A percentile compares a stretch with the other conserved stretches of the same genome.
These are phyloP conservation scores for Neofusicoccum sp. DNA, from an alignment of 2,329 filamentous ascomycete species.

Conservation along the genomic window DNA sequence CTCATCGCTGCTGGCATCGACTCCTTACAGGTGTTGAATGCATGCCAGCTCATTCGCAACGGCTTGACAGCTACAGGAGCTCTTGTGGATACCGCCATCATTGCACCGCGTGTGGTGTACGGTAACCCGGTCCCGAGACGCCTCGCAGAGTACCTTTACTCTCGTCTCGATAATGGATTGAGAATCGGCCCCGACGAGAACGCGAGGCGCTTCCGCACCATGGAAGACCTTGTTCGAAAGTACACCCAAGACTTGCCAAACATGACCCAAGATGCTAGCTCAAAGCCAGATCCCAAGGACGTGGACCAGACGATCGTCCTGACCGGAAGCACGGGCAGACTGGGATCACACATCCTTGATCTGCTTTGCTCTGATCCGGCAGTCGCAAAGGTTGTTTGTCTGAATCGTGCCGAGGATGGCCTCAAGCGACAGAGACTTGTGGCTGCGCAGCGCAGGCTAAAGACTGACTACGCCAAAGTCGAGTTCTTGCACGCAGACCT, in stretches of 20 bases:
- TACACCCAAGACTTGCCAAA: constrained; percentile 28
- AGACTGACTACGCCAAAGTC: constrained; percentile 12
- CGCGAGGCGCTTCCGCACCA: too few relatives aligned
- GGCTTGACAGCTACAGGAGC: too few relatives aligned
- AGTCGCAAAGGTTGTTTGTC: constrained; percentile 19
- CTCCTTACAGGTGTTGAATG: constrained; percentile 34
- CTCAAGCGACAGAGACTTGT: not conserved
- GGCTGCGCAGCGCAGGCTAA: constrained; percentile 2
- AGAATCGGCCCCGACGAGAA: too few relatives aligned
- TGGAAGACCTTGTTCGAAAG: constrained; percentile 30
- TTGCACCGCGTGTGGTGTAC: too few relatives aligned
- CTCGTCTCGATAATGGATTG: too few relatives aligned
- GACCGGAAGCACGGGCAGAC: constrained; percentile 22
- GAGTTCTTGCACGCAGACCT: constrained; percentile 20
- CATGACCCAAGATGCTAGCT: not conserved
- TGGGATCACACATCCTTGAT: constrained; percentile 21
- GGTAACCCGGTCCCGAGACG: too few relatives aligned
- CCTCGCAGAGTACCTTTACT: too few relatives aligned
- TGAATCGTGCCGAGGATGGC: constrained; percentile 17
- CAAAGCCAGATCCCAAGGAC: too few relatives aligned
- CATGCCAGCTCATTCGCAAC: too few relatives aligned
- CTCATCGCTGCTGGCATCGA: constrained; percentile 35
- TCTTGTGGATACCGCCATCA: too few relatives aligned
- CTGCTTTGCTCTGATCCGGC: constrained; percentile 15
- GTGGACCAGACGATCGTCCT: constrained; percentile 20